Evolutionary conservation across 2,329 filamentous ascomycete genomes (phyloP).

Genomic region (Botrytis cinerea): DNA sequence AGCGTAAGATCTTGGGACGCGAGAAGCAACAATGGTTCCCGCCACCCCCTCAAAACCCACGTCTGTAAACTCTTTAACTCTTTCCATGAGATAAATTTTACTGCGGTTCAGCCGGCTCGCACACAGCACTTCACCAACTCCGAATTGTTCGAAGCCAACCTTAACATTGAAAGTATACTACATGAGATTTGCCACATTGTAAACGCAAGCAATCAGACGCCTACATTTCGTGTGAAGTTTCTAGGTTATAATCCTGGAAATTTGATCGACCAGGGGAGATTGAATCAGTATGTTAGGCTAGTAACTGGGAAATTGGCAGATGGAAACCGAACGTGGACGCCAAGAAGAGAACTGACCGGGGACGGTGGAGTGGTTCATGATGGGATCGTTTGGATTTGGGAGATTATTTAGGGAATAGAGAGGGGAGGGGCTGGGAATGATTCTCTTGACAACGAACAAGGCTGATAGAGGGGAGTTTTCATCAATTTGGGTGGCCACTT

Average conservation of each 20-base stretch:
- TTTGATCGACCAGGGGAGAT: too few species aligned
- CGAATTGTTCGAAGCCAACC: not conserved
- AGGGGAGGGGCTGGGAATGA: not conserved
- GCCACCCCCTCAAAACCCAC: accelerated
- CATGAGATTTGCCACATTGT: accelerated
- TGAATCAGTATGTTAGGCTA: accelerated
- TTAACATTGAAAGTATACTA: not conserved
- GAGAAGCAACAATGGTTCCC: not conserved
- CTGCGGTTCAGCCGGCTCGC: not conserved
- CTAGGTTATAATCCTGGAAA: not conserved
- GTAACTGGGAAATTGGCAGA: not conserved
- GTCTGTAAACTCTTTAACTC: not conserved
- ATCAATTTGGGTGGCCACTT: not conserved
- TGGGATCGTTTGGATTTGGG: not conserved
- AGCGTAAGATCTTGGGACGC: too few species aligned
- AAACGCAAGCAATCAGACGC: not conserved
- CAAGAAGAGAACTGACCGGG: not conserved
- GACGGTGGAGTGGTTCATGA: not conserved
- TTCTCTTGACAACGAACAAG: not conserved
- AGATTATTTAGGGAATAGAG: not conserved
- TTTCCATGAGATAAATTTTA: not conserved
- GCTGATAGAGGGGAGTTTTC: not conserved
- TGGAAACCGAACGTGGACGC: not conserved
- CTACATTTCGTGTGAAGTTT: not conserved
- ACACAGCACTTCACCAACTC: not conserved